Conservation (phyloP, 768 basidiomycete genomes). For the Suillus cothurnatus region DNA sequence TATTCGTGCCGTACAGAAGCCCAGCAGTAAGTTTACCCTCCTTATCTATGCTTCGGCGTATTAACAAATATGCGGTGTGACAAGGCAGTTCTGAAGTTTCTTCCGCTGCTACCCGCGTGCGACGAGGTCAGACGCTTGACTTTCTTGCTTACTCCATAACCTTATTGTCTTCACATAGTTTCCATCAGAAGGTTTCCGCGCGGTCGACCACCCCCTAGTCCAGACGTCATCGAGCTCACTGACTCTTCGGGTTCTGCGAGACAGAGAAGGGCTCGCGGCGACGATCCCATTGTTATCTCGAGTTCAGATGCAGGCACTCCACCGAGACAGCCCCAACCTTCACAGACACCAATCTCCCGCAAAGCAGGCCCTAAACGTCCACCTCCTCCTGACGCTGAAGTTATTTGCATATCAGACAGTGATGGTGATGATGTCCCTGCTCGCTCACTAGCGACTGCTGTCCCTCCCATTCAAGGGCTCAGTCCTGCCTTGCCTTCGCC, state of each 20-base stretch:
- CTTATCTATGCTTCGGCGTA: slow-evolving; percentile 3
- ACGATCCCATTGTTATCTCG: slow-evolving; percentile 26
- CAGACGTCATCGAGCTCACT: slow-evolving; percentile 20
- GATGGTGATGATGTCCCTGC: slow-evolving; percentile 15
- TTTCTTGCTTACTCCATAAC: slow-evolving; percentile 10
- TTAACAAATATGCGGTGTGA: neutral
- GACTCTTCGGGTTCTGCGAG: slow-evolving; percentile 23
- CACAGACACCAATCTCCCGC: slow-evolving; percentile 2
- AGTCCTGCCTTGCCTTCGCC: neutral
- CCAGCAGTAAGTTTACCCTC: slow-evolving; percentile 7
- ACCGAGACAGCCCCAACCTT: neutral
- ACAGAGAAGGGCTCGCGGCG: neutral
- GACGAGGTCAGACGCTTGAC: slow-evolving; percentile 19
- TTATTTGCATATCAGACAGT: slow-evolving; percentile 33
- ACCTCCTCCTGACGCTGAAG: slow-evolving; percentile 21
- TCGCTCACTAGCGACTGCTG: neutral
- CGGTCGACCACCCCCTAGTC: slow-evolving; percentile 14
- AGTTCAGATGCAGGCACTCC: slow-evolving; percentile 26
- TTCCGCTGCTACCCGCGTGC: slow-evolving; percentile 20
- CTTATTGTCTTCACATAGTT: slow-evolving; percentile 15
- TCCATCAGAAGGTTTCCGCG: slow-evolving; percentile 13
- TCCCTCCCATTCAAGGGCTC: neutral
- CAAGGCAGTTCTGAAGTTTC: slow-evolving; percentile 11
- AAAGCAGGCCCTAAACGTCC: neutral
- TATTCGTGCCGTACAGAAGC: slow-evolving; percentile 20